phyloP scores from a whole-genome alignment of 2,329 filamentous ascomycete species.

The Emericellopsis cladophorae region DNA sequence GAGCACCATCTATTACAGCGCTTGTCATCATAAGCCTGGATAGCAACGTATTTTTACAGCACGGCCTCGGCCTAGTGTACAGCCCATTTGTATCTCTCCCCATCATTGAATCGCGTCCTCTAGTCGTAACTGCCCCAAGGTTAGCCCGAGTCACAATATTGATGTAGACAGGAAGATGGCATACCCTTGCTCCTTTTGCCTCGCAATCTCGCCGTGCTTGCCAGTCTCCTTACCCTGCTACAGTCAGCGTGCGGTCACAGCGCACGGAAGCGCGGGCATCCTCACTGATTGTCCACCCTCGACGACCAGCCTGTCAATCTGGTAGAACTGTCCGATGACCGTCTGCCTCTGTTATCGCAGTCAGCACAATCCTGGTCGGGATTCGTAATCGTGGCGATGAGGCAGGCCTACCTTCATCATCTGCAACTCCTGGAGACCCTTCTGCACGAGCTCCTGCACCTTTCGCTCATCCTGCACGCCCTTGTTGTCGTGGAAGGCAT shows the following conservation, averaged over 20 bases:
- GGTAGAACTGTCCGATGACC: slow-evolving; percentile 86
- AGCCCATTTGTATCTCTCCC: too few relatives aligned
- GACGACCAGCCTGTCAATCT: slow-evolving; percentile 81
- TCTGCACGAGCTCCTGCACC: slow-evolving; percentile 82
- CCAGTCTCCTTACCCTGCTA: slow-evolving; percentile 57
- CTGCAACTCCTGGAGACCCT: slow-evolving; percentile 76
- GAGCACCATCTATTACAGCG: background rate
- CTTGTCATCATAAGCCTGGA: background rate
- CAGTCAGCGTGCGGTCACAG: slow-evolving; percentile 1
- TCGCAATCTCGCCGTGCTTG: slow-evolving; percentile 50
- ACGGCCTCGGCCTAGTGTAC: too few relatives aligned
- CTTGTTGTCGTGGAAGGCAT: slow-evolving; percentile 78
- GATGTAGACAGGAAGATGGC: slow-evolving; percentile 9
- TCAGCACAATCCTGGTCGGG: background rate
- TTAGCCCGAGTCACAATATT: background rate
- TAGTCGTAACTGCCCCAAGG: slow-evolving; percentile 2
- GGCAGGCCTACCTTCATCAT: slow-evolving; percentile 62
- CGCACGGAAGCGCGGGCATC: background rate
- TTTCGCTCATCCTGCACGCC: slow-evolving; percentile 58
- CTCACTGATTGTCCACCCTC: slow-evolving; percentile 70
- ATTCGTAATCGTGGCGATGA: background rate
- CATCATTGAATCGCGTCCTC: background rate
- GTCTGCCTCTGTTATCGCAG: slow-evolving; percentile 64
- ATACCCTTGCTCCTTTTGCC: slow-evolving; percentile 72
- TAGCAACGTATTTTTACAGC: too few relatives aligned